These are phyloP conservation scores for Fusarium humuli DNA, from an alignment of 2,329 filamentous ascomycete genomes.

Conservation along the genomic window DNA sequence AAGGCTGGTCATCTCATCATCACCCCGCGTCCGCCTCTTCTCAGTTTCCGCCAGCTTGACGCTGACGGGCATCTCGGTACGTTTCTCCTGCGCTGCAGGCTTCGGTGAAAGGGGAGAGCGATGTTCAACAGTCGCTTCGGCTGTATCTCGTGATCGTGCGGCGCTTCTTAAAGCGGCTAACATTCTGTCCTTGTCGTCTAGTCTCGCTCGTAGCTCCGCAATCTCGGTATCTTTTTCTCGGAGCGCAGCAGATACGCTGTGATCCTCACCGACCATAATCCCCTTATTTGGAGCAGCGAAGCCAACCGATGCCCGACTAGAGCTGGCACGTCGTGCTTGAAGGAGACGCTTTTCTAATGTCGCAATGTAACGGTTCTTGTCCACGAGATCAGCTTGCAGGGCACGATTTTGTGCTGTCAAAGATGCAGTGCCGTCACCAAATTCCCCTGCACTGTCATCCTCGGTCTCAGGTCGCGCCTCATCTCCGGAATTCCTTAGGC, in stretches of 20 bases:
- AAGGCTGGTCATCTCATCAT: constrained; percentile 93
- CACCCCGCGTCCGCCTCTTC: constrained; percentile 73
- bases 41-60: constrained; percentile 38
- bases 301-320: constrained; percentile 84
- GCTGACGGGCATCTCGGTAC: constrained; percentile 24
- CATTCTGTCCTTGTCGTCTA: constrained; percentile 98
- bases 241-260: constrained; percentile 77
- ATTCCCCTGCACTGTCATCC: constrained; percentile 80
- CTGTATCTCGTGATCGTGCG: constrained; percentile 85
- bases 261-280: constrained; percentile 81
- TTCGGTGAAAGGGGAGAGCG: constrained; percentile 45
- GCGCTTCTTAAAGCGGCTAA: constrained; percentile 86
- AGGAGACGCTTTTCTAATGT: constrained; percentile 92
- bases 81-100: constrained; percentile 8
- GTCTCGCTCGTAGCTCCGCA: constrained; percentile 83
- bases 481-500: constrained; percentile 58
- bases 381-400: constrained; percentile 93
- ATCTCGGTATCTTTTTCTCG: constrained; percentile 95
- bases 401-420: constrained; percentile 87
- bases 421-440: constrained; percentile 86
- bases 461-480: constrained; percentile 64
- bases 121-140: constrained; percentile 64
- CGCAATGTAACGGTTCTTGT: constrained; percentile 96
- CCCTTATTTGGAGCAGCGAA: constrained; percentile 70
- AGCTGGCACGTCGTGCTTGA: constrained; percentile 89